Evolutionary conservation across 208 protist species (phyloP), one percentile per base, ranked within the genome.

Genomic region (Acanthamoeba royreba): DNA sequence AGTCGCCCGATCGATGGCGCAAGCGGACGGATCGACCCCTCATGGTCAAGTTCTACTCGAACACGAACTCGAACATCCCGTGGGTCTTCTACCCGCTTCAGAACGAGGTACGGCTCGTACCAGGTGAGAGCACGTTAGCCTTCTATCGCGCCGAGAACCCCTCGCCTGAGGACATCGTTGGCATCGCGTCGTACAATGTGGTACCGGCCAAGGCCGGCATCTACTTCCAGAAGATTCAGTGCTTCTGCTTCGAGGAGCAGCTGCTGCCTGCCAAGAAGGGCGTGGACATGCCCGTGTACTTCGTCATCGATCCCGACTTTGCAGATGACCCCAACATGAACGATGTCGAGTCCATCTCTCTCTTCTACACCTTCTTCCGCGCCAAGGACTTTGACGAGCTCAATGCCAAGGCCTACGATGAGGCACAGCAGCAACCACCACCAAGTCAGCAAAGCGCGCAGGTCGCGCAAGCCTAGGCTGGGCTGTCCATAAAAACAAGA

Each of bases 141-240:
- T 97, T 96, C 49, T 97, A 96, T 74, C 95, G 72, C n/a, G 96
- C 96, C 28, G 94, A 69, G 1, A 97, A 97, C 58, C 92, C 87
- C 17, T 95, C 94, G 38, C 93, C 96, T 40, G 53, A 93, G 52
- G 87, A 94, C 49, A 96, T 97, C 43, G 94, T 95, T 31, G 96
- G 96, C 79, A 96, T 97, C 15, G 94, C 95, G 17, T 96, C 96
- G 28, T 97, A 97, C 92, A 97, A 97, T 72, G 95, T 97, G 19
- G 93, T 95, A 31, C 96, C 96, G 33, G 53, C 69, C 38, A 90
- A 96, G 96, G 98, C 98, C 45, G 98, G 97, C 46, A 97, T 97
- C 86, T 99, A 99, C 95, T 97, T 99, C 66, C 99, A 99, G 93
- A 99, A 99, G 95, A 99, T 99, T 94, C 98, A 99, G 97, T 99